phyloP scores from a whole-genome alignment of 495 filamentous ascomycete species.

The Tuber magnatum region DNA sequence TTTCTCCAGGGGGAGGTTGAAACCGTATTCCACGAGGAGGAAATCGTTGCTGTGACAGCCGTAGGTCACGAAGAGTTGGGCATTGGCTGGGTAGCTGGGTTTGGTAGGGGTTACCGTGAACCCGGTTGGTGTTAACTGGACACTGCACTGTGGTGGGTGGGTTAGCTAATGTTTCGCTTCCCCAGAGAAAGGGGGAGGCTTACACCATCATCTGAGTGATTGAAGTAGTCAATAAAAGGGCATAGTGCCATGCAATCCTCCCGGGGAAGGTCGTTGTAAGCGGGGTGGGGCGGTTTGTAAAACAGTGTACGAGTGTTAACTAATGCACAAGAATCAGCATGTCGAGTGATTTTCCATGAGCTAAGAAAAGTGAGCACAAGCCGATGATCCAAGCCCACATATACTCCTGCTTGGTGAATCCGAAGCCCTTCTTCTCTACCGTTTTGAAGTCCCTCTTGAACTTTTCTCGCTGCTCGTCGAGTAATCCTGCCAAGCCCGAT shows the following conservation, averaged over 20 bases:
- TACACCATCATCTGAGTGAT: conserved; percentile 59
- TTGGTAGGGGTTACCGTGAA: conserved; percentile 52
- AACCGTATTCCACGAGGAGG: conserved; percentile 75
- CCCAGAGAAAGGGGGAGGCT: conserved; percentile 14
- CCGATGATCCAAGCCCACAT: conserved; percentile 59
- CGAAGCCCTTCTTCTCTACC: conserved; percentile 50
- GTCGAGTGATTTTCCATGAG: conserved; percentile 28
- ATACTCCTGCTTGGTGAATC: conserved; percentile 51
- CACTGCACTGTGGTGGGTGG: conserved; percentile 50
- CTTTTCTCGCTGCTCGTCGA: conserved; percentile 57
- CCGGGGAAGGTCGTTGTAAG: conserved; percentile 48
- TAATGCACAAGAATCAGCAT: conserved; percentile 43
- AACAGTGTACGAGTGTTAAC: conserved; percentile 82
- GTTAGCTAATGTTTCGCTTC: not conserved
- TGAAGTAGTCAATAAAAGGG: conserved; percentile 84
- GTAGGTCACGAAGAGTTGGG: conserved; percentile 75
- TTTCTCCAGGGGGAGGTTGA: conserved; percentile 52
- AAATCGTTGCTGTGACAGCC: conserved; percentile 75
- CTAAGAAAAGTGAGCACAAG: conserved; percentile 11
- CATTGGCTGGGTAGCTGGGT: conserved; percentile 52
- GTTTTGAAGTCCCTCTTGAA: conserved; percentile 56
- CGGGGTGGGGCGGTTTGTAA: conserved; percentile 48
- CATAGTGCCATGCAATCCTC: conserved; percentile 74
- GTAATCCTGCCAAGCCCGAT: conserved; percentile 41
- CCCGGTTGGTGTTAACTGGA: conserved; percentile 51